Conservation (phyloP, 164 flowering plant genomes). For the Stephania japonica region DNA sequence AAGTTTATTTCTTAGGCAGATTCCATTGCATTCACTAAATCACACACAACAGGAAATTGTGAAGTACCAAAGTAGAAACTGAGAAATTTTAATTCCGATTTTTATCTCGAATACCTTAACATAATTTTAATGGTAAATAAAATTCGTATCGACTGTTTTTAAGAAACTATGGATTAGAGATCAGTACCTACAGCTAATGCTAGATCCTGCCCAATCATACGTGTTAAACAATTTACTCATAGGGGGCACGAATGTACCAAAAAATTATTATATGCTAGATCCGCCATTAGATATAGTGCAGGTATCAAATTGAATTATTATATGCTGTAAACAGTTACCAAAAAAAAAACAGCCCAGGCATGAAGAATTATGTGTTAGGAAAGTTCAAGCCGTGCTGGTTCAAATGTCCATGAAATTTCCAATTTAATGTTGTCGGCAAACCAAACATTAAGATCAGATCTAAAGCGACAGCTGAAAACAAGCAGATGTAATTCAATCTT, state of each 20-base stretch:
- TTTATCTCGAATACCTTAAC: no score
- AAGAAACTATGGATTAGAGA: no score
- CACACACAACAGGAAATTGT: no score
- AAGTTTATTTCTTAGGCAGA: not conserved
- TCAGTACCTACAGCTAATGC: no score
- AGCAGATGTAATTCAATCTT: not conserved
- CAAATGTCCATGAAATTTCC: not conserved
- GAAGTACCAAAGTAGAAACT: no score
- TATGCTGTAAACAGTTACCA: not conserved
- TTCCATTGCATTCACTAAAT: not conserved
- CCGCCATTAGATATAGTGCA: not conserved
- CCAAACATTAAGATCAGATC: not conserved
- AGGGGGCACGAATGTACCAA: no score
- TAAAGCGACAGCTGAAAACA: not conserved
- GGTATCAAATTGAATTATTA: not conserved
- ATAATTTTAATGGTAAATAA: no score
- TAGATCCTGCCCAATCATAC: no score
- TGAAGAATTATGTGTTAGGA: not conserved
- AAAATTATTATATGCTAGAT: no score
- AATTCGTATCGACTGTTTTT: no score
- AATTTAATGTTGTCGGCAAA: not conserved
- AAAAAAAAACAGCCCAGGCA: not conserved
- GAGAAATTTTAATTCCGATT: no score
- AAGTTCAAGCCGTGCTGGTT: not conserved
- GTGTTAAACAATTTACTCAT: no score